phyloP scores from a whole-genome alignment of 345 rosid genomes.

The Microcos paniculata region DNA sequence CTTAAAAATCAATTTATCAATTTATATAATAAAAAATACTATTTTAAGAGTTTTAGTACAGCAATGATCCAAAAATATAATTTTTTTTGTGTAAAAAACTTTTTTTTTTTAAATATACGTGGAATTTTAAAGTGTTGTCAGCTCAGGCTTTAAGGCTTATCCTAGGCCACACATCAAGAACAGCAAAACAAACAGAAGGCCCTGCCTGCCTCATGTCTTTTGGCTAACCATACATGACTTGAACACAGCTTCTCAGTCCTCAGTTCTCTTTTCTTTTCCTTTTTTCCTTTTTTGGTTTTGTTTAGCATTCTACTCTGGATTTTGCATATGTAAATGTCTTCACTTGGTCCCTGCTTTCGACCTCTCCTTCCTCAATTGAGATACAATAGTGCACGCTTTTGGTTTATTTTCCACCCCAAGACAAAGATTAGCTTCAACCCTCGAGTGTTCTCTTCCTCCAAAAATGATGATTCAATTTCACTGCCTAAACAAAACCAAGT shows the following conservation, averaged over 20 bases:
- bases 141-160: background rate
- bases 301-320: background rate
- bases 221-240: background rate
- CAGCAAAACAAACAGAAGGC: background rate
- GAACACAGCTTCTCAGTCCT: background rate
- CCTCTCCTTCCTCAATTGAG: constrained; percentile 37
- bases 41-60: too few relatives aligned
- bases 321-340: constrained; percentile 26
- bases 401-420: constrained; percentile 21
- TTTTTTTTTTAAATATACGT: background rate
- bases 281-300: background rate
- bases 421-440: constrained; percentile 32
- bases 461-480: constrained; percentile 35
- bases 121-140: background rate
- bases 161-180: background rate
- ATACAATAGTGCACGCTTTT: constrained; percentile 18
- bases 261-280: background rate
- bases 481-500: constrained; percentile 46
- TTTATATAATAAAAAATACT: too few relatives aligned
- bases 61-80: too few relatives aligned
- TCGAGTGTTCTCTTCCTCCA: constrained; percentile 35
- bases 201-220: background rate
- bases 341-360: constrained; percentile 32
- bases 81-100: background rate
- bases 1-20: too few relatives aligned